phyloP scores from a whole-genome alignment of 2,329 filamentous ascomycete species.

The Fusarium neocosmosporiellum region DNA sequence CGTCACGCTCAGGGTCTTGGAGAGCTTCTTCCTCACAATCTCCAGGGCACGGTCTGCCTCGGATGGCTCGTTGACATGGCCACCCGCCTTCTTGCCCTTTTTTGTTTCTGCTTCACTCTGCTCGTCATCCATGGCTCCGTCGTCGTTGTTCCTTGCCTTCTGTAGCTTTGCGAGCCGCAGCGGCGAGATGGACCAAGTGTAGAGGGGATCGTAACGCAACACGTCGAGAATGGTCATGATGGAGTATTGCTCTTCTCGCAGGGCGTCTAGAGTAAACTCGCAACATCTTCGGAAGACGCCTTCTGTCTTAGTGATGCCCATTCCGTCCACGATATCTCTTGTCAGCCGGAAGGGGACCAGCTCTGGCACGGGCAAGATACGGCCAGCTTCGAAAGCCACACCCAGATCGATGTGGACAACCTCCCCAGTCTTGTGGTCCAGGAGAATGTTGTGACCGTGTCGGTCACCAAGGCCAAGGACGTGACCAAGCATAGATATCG shows the following conservation, averaged over 20 bases:
- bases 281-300: constrained; percentile 98
- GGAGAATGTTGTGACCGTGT: constrained; percentile 95
- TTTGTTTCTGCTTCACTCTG: constrained; percentile 56
- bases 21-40: constrained; percentile 95
- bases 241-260: constrained; percentile 93
- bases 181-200: constrained; percentile 91
- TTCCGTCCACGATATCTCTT: constrained; percentile 93
- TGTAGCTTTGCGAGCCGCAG: constrained; percentile 73
- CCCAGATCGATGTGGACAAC: constrained; percentile 97
- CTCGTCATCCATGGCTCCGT: constrained; percentile 53
- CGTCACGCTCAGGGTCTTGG: constrained; percentile 91
- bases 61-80: constrained; percentile 65
- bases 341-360: constrained; percentile 96
- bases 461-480: constrained; percentile 93
- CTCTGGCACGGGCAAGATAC: constrained; percentile 94
- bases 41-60: constrained; percentile 94
- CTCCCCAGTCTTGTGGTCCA: constrained; percentile 90
- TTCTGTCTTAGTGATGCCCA: constrained; percentile 95
- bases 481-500: constrained; percentile 94
- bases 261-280: constrained; percentile 94
- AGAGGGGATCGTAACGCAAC: constrained; percentile 95
- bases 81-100: constrained; percentile 48
- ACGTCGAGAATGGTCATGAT: constrained; percentile 99
- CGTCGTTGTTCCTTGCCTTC: constrained; percentile 66
- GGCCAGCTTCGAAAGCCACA: constrained; percentile 95